Evolutionary conservation across 495 filamentous ascomycete species (phyloP).

Genomic region (Neurospora sp.): DNA sequence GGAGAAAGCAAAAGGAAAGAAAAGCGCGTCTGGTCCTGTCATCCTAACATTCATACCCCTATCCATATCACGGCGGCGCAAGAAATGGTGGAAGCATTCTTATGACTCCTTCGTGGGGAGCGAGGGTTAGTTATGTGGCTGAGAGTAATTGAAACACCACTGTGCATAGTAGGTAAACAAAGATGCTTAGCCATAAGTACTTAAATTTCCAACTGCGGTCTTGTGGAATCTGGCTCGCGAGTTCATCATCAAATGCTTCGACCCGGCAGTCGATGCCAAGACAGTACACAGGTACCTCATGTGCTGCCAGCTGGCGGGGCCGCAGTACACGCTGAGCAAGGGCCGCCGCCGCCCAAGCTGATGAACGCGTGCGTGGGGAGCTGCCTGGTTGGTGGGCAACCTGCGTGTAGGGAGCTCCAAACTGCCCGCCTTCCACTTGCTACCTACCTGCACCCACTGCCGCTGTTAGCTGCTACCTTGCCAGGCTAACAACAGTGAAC

Average conservation of each 20-base stretch:
- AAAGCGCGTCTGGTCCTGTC: not conserved
- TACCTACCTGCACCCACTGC: not conserved
- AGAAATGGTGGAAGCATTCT: not conserved
- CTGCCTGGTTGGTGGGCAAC: slow-evolving; percentile 5
- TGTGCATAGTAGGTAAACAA: not conserved
- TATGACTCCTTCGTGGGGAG: not conserved
- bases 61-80: not conserved
- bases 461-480: not conserved
- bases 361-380: slow-evolving; percentile 11
- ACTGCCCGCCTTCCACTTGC: not conserved
- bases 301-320: not conserved
- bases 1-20: slow-evolving; percentile 1
- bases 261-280: not conserved
- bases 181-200: not conserved
- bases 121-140: not conserved
- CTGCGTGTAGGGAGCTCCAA: slow-evolving; percentile 6
- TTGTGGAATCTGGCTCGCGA: no score
- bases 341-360: not conserved
- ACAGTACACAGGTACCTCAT: not conserved
- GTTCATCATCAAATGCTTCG: no score
- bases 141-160: not conserved
- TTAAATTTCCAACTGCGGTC: not conserved
- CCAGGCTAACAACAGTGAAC: not conserved
- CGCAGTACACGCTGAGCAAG: not conserved
- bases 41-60: not conserved